A percentile compares a stretch with the other conserved stretches of the same genome.
Conservation (phyloP, 495 filamentous ascomycete genomes). For the Penicillium macrosclerotiorum region DNA sequence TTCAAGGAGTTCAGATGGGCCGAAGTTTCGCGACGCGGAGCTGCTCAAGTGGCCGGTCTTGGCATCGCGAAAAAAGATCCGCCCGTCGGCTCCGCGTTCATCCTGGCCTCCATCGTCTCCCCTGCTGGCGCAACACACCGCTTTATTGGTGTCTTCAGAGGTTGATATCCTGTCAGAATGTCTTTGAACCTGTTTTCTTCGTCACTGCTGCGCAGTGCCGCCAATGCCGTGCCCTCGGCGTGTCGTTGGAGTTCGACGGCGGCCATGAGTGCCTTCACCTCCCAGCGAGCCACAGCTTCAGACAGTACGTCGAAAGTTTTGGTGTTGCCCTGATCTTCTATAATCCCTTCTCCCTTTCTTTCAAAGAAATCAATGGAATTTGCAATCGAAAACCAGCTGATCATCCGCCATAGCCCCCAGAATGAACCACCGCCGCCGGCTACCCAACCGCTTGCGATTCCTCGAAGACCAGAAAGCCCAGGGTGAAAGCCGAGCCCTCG, state of each 20-base stretch:
- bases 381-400: not conserved
- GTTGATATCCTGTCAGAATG: slow-evolving; percentile 19
- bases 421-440: slow-evolving; percentile 22
- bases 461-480: slow-evolving; percentile 40
- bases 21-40: slow-evolving; percentile 23
- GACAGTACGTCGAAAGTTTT: slow-evolving; percentile 23
- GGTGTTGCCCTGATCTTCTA: not conserved
- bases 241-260: slow-evolving; percentile 45
- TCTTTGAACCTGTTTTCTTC: slow-evolving; percentile 32
- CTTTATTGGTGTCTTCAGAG: not conserved
- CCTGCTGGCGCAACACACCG: slow-evolving; percentile 1
- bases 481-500: slow-evolving; percentile 36
- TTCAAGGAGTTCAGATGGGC: too few relatives aligned
- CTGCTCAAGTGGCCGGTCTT: slow-evolving; percentile 28
- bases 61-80: slow-evolving; percentile 31
- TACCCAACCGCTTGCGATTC: slow-evolving; percentile 34
- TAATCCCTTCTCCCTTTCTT: not conserved
- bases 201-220: slow-evolving; percentile 29
- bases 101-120: slow-evolving; percentile 1
- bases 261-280: slow-evolving; percentile 28
- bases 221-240: slow-evolving; percentile 20
- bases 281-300: slow-evolving; percentile 21
- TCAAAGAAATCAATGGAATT: not conserved
- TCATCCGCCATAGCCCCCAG: slow-evolving; percentile 12
- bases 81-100: slow-evolving; percentile 8